Percentiles rank a stretch among this genome's conserved stretches.
Evolutionary conservation across 208 protist genomes (phyloP).

Genomic region (Acanthamoeba castellanii): DNA sequence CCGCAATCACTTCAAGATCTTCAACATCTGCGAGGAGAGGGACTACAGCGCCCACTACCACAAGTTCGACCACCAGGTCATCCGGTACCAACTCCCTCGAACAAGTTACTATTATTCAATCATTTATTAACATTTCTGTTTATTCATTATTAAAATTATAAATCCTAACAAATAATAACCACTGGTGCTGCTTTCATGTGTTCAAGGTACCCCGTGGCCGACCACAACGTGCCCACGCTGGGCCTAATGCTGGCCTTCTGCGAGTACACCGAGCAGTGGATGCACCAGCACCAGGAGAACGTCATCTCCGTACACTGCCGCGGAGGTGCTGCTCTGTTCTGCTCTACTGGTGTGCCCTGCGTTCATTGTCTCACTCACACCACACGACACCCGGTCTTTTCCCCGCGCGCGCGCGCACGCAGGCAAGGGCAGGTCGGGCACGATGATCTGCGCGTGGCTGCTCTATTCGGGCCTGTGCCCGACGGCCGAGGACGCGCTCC

Average conservation of each 20-base stretch:
- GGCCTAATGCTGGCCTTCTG: conserved; percentile 47
- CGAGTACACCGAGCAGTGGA: conserved; percentile 47
- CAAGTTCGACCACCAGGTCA: conserved; percentile 72
- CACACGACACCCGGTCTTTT: too few relatives aligned
- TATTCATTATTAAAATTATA: not conserved
- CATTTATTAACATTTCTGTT: not conserved
- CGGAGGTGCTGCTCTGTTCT: not conserved
- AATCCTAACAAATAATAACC: not conserved
- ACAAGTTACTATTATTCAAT: not conserved
- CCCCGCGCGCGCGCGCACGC: not conserved
- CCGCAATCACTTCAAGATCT: conserved; percentile 57
- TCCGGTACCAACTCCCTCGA: not conserved
- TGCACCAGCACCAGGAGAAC: conserved; percentile 58
- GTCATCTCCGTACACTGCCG: conserved; percentile 72
- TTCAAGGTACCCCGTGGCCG: conserved; percentile 13
- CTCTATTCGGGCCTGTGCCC: conserved; percentile 37
- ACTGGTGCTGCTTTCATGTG: not conserved
- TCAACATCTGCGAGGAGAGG: conserved; percentile 65
- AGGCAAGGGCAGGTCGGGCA: conserved; percentile 63
- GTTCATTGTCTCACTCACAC: too few relatives aligned
- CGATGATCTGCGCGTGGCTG: conserved; percentile 71
- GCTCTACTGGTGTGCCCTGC: too few relatives aligned
- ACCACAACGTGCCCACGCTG: conserved; percentile 70
- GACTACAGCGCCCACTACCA: conserved; percentile 47
- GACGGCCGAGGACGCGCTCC: conserved; percentile 64